Percentiles rank a stretch among this genome's conserved stretches.
Evolutionary conservation across 2,329 filamentous ascomycete genomes (phyloP).

Genomic region (Lachnellula subtilissima): DNA sequence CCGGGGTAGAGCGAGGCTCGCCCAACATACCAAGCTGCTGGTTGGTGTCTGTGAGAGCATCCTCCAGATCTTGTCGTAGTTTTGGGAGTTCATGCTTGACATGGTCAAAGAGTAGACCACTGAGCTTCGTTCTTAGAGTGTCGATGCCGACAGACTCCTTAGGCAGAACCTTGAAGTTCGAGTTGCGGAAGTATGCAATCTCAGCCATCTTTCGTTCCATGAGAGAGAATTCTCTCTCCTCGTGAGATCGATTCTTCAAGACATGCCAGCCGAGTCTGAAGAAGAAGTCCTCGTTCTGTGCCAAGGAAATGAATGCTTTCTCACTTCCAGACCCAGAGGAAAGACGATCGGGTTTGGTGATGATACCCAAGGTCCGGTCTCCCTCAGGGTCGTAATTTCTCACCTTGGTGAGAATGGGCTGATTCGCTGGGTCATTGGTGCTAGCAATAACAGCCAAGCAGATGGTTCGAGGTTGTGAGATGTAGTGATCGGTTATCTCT

Average conservation of each 20-base stretch:
- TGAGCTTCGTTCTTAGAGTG: background rate
- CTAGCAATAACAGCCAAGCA: slow-evolving; percentile 33
- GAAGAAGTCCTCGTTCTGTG: slow-evolving; percentile 41
- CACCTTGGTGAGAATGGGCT: slow-evolving; percentile 2
- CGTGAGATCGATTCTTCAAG: slow-evolving; percentile 41
- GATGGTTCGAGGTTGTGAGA: slow-evolving; percentile 46
- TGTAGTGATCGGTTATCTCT: slow-evolving; percentile 45
- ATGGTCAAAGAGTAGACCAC: slow-evolving; percentile 8
- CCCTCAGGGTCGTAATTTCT: slow-evolving; percentile 9
- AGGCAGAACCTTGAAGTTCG: slow-evolving; percentile 33
- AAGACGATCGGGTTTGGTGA: slow-evolving; percentile 55
- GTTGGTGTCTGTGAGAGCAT: slow-evolving; percentile 4
- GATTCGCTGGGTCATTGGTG: background rate
- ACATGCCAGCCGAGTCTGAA: slow-evolving; percentile 51
- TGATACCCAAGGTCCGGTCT: slow-evolving; percentile 24
- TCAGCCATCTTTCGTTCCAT: slow-evolving; percentile 39
- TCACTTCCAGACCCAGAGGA: slow-evolving; percentile 36
- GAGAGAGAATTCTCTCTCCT: slow-evolving; percentile 8
- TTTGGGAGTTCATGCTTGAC: slow-evolving; percentile 9
- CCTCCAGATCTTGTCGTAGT: slow-evolving; percentile 24
- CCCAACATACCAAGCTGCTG: slow-evolving; percentile 5
- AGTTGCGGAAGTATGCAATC: slow-evolving; percentile 39
- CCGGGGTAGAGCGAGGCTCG: background rate
- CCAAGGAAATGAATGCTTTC: slow-evolving; percentile 36
- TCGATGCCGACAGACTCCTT: slow-evolving; percentile 3